Evolutionary conservation across 2,329 filamentous ascomycete genomes (phyloP).

Genomic region (Fusarium pseudonygamai): DNA sequence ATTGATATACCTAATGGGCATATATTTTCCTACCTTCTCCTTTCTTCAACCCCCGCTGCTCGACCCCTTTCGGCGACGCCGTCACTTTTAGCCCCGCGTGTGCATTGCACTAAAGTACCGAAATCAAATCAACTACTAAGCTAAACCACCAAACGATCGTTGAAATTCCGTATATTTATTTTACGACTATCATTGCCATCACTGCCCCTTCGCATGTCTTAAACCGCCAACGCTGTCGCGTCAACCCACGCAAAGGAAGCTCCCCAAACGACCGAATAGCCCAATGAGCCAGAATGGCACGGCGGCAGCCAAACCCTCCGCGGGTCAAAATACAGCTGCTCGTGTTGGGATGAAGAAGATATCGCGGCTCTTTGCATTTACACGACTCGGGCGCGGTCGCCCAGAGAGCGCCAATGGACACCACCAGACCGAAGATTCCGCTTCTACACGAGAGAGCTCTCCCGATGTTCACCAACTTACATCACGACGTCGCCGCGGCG

Average conservation of each 20-base stretch:
- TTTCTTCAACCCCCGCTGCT: slow-evolving; percentile 3
- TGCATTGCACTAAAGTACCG: slow-evolving; percentile 17
- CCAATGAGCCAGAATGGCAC: slow-evolving; percentile 43
- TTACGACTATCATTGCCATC: not conserved
- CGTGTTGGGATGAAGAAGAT: slow-evolving; percentile 49
- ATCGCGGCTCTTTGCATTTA: slow-evolving; percentile 49
- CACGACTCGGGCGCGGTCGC: slow-evolving; percentile 44
- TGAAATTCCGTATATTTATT: slow-evolving; percentile 7
- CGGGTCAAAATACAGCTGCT: slow-evolving; percentile 29
- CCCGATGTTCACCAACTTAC: slow-evolving; percentile 50
- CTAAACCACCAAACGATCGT: slow-evolving; percentile 15
- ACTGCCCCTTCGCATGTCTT: slow-evolving; percentile 24
- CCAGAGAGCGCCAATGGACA: slow-evolving; percentile 31
- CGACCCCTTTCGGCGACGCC: slow-evolving; percentile 33
- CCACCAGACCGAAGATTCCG: slow-evolving; percentile 34
- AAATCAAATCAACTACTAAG: slow-evolving; percentile 5
- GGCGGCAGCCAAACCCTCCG: slow-evolving; percentile 37
- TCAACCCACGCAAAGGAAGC: slow-evolving; percentile 27
- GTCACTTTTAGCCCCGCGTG: slow-evolving; percentile 24
- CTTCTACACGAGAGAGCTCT: slow-evolving; percentile 39
- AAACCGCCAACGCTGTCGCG: slow-evolving; percentile 31
- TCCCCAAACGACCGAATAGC: slow-evolving; percentile 1
- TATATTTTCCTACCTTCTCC: not conserved
- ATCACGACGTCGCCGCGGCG: slow-evolving; percentile 40
- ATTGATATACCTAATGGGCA: slow-evolving; percentile 5